Conservation (phyloP, 2,329 filamentous ascomycete genomes). For the Cercospora sojina region DNA sequence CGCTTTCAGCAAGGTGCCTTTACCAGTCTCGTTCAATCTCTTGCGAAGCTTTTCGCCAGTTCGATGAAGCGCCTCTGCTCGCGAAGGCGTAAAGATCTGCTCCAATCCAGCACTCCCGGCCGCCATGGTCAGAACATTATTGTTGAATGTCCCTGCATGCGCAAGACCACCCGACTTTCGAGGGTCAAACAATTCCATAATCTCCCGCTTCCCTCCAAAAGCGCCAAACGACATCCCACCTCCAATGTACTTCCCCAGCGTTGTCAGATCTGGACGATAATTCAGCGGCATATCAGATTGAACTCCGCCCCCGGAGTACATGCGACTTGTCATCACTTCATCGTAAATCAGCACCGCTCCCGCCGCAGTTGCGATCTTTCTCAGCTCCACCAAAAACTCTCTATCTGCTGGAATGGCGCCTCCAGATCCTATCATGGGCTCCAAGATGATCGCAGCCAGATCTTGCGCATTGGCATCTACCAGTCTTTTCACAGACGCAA, state of each 20-base stretch:
- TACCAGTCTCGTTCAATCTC: slow-evolving; percentile 31
- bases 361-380: slow-evolving; percentile 48
- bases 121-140: slow-evolving; percentile 62
- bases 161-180: slow-evolving; percentile 43
- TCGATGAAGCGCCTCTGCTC: slow-evolving; percentile 34
- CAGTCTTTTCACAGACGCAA: slow-evolving; percentile 46
- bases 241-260: slow-evolving; percentile 66
- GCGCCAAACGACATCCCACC: slow-evolving; percentile 66
- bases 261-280: slow-evolving; percentile 60
- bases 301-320: slow-evolving; percentile 50
- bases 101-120: slow-evolving; percentile 50
- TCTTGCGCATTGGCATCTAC: slow-evolving; percentile 43
- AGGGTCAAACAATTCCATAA: slow-evolving; percentile 61
- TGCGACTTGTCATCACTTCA: slow-evolving; percentile 68
- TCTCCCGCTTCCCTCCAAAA: slow-evolving; percentile 60
- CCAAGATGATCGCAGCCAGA: slow-evolving; percentile 64
- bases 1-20: slow-evolving; percentile 40
- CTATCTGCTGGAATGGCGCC: slow-evolving; percentile 55
- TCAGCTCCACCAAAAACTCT: slow-evolving; percentile 56
- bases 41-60: slow-evolving; percentile 37
- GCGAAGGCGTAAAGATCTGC: slow-evolving; percentile 40
- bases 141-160: slow-evolving; percentile 68
- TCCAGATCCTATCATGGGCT: slow-evolving; percentile 64
- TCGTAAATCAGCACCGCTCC: slow-evolving; percentile 65
- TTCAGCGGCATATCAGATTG: slow-evolving; percentile 44